Evolutionary conservation across 148 eudicot species (phyloP).

Genomic region (Vaccinium myrtillus): DNA sequence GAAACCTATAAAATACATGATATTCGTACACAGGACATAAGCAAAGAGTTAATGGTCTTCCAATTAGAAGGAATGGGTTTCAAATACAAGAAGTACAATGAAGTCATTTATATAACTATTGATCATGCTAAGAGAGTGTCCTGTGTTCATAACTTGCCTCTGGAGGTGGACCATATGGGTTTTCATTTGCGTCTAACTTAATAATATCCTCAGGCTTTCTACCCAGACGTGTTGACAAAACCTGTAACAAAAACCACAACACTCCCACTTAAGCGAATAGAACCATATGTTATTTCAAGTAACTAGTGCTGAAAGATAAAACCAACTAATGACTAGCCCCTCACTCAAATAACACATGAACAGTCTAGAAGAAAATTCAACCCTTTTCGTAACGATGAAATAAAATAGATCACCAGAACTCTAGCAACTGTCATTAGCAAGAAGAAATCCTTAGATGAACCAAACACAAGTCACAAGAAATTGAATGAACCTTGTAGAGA

Average conservation of each 20-base stretch:
- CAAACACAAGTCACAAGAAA: background rate
- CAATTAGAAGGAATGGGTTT: background rate
- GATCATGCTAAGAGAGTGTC: background rate
- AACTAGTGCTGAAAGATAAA: background rate
- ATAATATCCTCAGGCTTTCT: slow-evolving; percentile 92
- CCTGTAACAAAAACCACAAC: slow-evolving; percentile 40
- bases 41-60: background rate
- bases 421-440: background rate
- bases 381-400: background rate
- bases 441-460: slow-evolving; percentile 2
- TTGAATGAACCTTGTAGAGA: background rate
- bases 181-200: slow-evolving; percentile 94
- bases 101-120: background rate
- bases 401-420: background rate
- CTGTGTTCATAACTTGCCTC: slow-evolving; percentile 56
- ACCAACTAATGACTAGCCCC: background rate
- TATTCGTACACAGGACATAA: background rate
- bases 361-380: background rate
- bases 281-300: background rate
- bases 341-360: background rate
- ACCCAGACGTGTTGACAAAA: slow-evolving; percentile 89
- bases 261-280: background rate
- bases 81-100: background rate
- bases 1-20: slow-evolving; percentile 50
- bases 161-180: slow-evolving; percentile 98